These are phyloP conservation scores for Aureobasidium vineae DNA, from an alignment of 2,329 filamentous ascomycete genomes.

Conservation along the genomic window DNA sequence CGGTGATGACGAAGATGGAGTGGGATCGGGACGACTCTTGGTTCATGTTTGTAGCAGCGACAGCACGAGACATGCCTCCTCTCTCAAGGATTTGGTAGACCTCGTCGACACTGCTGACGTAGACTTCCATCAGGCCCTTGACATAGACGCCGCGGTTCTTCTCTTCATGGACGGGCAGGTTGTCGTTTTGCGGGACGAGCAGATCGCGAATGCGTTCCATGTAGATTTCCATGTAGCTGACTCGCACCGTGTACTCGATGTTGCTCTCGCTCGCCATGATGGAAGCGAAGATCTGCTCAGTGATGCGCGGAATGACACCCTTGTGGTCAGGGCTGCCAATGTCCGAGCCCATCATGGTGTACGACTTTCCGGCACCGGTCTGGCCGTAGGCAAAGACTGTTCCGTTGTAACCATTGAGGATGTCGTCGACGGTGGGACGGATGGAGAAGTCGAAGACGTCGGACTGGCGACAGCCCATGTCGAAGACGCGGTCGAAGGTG, in stretches of 20 bases:
- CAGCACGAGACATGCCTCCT: constrained; percentile 84
- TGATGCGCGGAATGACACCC: constrained; percentile 94
- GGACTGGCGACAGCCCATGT: constrained; percentile 83
- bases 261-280: constrained; percentile 88
- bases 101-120: constrained; percentile 91
- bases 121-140: constrained; percentile 90
- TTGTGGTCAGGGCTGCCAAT: constrained; percentile 86
- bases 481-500: constrained; percentile 97
- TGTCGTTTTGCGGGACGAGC: constrained; percentile 88
- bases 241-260: constrained; percentile 97
- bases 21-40: constrained; percentile 97
- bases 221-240: constrained; percentile 99
- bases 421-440: constrained; percentile 91
- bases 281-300: constrained; percentile 95
- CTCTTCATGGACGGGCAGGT: constrained; percentile 95
- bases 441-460: constrained; percentile 99
- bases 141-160: constrained; percentile 96
- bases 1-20: constrained; percentile 95
- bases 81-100: constrained; percentile 96
- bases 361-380: constrained; percentile 97
- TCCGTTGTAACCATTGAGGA: constrained; percentile 98
- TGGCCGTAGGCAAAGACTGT: constrained; percentile 98
- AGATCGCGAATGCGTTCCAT: constrained; percentile 98
- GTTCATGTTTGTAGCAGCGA: constrained; percentile 98
- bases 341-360: constrained; percentile 97